Percentiles rank a stretch among this genome's conserved stretches.
These are phyloP conservation scores for Phytophthora pinifolia DNA, from an alignment of 352 stramenopile genomes.

Conservation along the genomic window DNA sequence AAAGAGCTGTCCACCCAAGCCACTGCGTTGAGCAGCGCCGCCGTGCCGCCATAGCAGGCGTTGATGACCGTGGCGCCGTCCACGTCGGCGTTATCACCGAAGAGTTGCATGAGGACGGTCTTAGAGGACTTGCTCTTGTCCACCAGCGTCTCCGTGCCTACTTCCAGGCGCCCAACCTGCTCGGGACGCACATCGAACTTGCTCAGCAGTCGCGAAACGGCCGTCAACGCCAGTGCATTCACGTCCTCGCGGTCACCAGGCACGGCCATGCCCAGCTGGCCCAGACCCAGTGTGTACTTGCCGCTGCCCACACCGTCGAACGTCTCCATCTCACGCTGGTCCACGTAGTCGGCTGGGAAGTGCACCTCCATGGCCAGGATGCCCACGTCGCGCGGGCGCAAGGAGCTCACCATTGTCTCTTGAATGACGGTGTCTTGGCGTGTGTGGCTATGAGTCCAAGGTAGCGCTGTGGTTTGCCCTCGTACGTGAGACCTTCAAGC, in stretches of 20 bases:
- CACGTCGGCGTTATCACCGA: slow-evolving; percentile 57
- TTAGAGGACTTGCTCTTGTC: slow-evolving; percentile 89
- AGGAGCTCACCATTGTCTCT: slow-evolving; percentile 21
- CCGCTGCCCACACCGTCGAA: slow-evolving; percentile 82
- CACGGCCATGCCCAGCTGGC: slow-evolving; percentile 64
- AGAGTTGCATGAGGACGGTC: slow-evolving; percentile 80
- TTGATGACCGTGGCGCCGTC: slow-evolving; percentile 95
- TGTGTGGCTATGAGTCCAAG: not conserved
- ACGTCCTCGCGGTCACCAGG: slow-evolving; percentile 72
- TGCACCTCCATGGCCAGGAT: slow-evolving; percentile 98
- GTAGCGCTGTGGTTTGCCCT: no score
- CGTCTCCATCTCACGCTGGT: slow-evolving; percentile 93
- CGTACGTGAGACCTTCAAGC: no score
- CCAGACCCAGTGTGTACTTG: slow-evolving; percentile 74
- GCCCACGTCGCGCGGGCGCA: slow-evolving; percentile 86
- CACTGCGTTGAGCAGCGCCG: slow-evolving; percentile 96
- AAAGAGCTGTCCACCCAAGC: slow-evolving; percentile 94
- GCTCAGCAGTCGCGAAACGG: slow-evolving; percentile 51
- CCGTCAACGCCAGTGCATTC: slow-evolving; percentile 70
- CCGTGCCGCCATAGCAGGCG: slow-evolving; percentile 97
- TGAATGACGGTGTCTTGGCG: not conserved
- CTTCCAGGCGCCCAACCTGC: slow-evolving; percentile 93
- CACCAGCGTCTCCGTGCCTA: slow-evolving; percentile 97
- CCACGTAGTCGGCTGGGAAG: slow-evolving; percentile 93
- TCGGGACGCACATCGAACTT: slow-evolving; percentile 53